A percentile compares a stretch with the other conserved stretches of the same genome.
These are phyloP conservation scores for Smallanthus sonchifolius DNA, from an alignment of 129 eudicot species.

Conservation along the genomic window DNA sequence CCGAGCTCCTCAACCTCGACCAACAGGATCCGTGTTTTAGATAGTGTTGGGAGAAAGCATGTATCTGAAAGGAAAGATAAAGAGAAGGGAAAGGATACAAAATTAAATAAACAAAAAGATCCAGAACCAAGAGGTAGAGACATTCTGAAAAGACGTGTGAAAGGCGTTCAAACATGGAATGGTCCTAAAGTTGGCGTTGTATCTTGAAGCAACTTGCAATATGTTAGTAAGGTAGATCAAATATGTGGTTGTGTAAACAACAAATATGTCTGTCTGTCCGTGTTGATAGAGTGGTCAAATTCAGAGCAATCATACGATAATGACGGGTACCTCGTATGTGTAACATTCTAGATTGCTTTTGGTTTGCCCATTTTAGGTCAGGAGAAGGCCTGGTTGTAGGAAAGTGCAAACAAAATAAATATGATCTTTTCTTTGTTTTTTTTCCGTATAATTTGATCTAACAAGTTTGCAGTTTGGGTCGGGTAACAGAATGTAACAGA, in stretches of 20 bases:
- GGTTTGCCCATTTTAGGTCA: slow-evolving; percentile 9
- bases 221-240: slow-evolving; percentile 25
- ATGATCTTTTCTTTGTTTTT: not conserved
- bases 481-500: no score
- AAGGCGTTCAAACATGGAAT: slow-evolving; percentile 23
- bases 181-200: slow-evolving; percentile 15
- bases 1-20: slow-evolving; percentile 32
- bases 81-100: slow-evolving; percentile 23
- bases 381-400: slow-evolving; percentile 1
- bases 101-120: slow-evolving; percentile 18
- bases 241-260: slow-evolving; percentile 14
- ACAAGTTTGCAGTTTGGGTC: no score
- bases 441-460: not conserved
- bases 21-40: slow-evolving; percentile 29
- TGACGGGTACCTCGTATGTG: not conserved
- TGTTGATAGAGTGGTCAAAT: slow-evolving; percentile 16
- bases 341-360: slow-evolving; percentile 14
- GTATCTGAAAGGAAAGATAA: slow-evolving; percentile 24
- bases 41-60: slow-evolving; percentile 6
- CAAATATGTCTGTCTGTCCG: not conserved
- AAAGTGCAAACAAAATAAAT: not conserved
- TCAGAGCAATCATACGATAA: slow-evolving; percentile 8
- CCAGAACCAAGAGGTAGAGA: slow-evolving; percentile 6
- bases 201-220: not conserved
- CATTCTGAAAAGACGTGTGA: slow-evolving; percentile 29